These are phyloP conservation scores for Hirschioporus abietinus DNA, from an alignment of 768 basidiomycete species.

Conservation along the genomic window DNA sequence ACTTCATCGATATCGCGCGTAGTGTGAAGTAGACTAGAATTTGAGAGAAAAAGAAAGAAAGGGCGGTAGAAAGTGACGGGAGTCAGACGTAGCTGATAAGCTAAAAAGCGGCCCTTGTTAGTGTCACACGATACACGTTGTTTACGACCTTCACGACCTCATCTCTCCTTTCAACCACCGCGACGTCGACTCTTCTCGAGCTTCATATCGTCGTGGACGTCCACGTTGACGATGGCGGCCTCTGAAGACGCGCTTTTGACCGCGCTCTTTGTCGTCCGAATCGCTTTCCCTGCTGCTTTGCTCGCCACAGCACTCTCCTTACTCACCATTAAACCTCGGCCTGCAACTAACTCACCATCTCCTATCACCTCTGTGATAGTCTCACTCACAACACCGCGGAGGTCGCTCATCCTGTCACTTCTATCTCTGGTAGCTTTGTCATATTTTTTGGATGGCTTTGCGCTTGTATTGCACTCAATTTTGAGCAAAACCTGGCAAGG, in stretches of 20 bases:
- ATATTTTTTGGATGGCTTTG: constrained; percentile 72
- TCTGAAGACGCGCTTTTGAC: constrained; percentile 19
- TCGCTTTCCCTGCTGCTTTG: constrained; percentile 65
- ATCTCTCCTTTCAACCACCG: not conserved
- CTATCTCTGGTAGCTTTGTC: constrained; percentile 66
- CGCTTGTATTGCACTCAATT: constrained; percentile 61
- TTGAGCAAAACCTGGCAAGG: constrained; percentile 60
- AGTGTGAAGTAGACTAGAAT: not conserved
- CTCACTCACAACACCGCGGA: constrained; percentile 66
- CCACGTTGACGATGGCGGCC: constrained; percentile 14
- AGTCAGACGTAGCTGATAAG: not conserved
- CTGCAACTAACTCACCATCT: constrained; percentile 38
- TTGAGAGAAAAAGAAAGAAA: not conserved
- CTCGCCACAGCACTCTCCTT: constrained; percentile 59
- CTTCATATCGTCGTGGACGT: constrained; percentile 10
- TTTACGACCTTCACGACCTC: constrained; percentile 4
- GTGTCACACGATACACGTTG: not conserved
- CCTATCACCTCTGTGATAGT: constrained; percentile 78
- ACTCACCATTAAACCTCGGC: constrained; percentile 42
- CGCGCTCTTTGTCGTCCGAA: constrained; percentile 52
- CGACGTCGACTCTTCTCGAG: constrained; percentile 8
- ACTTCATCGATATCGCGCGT: not conserved
- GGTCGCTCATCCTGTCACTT: constrained; percentile 65
- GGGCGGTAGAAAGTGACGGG: not conserved
- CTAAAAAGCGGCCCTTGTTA: not conserved